Conservation (phyloP, 768 basidiomycete species). For the Pleurotus tuber-regium region DNA sequence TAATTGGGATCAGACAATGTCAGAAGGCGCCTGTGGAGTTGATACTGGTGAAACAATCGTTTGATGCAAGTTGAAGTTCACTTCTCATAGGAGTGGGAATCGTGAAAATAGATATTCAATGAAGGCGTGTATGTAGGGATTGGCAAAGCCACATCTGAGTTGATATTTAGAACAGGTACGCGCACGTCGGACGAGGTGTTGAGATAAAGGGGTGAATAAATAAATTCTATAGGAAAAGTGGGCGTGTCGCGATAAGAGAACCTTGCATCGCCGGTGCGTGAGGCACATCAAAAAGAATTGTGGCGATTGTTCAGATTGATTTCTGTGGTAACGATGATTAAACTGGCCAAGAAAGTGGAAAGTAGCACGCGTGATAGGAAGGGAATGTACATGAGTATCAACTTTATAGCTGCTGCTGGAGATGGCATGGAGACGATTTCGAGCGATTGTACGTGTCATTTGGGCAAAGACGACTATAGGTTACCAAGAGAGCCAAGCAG, state of each 20-base stretch:
- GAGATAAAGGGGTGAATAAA: neutral
- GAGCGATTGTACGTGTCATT: conserved; percentile 5
- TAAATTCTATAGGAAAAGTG: neutral
- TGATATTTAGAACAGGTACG: too few relatives aligned
- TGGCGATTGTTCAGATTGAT: neutral
- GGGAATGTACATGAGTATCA: too few relatives aligned
- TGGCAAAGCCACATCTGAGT: neutral
- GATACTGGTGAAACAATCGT: conserved; percentile 7
- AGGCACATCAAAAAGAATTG: neutral
- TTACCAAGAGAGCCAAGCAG: conserved; percentile 5
- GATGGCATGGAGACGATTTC: conserved; percentile 2
- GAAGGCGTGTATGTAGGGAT: neutral
- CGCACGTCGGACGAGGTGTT: neutral
- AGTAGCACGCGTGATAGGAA: neutral
- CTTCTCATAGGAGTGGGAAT: neutral
- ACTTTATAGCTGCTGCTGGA: neutral
- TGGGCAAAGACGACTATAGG: neutral
- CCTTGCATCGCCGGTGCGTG: too few relatives aligned
- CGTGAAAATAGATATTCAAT: neutral
- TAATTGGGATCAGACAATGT: conserved; percentile 4
- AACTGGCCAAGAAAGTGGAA: too few relatives aligned
- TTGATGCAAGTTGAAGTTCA: conserved; percentile 4
- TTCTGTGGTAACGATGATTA: neutral
- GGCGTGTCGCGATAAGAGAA: neutral
- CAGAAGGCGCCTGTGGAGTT: conserved; percentile 10